Evolutionary conservation across 768 basidiomycete species (phyloP).

Genomic region (Lentinula boryana): DNA sequence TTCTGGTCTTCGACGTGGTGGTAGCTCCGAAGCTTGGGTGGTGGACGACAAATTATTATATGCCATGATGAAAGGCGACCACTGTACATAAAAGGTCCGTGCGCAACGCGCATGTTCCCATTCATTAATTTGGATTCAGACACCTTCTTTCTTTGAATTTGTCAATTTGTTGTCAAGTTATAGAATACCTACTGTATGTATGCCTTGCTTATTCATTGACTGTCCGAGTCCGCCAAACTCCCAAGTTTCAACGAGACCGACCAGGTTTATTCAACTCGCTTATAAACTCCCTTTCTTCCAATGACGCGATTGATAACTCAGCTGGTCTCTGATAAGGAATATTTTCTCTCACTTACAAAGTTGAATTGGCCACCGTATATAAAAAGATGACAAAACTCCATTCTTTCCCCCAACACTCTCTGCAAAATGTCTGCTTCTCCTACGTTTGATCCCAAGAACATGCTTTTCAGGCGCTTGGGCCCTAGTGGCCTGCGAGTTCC

Average conservation of each 20-base stretch:
- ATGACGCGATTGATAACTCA: not conserved
- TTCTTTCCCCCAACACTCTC: not conserved
- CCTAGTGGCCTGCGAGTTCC: conserved; percentile 46
- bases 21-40: not conserved
- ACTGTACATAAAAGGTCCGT: not conserved
- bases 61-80: not conserved
- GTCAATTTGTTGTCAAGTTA: too few species aligned
- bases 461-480: conserved; percentile 42
- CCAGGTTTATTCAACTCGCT: too few species aligned
- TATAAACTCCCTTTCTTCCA: too few species aligned
- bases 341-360: not conserved
- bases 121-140: not conserved
- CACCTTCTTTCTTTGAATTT: too few species aligned
- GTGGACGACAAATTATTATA: not conserved
- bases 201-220: too few species aligned
- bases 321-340: not conserved
- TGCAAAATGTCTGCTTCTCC: not conserved
- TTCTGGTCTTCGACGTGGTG: not conserved
- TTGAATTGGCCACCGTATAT: not conserved
- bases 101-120: not conserved
- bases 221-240: too few species aligned
- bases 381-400: not conserved
- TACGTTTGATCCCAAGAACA: conserved; percentile 27
- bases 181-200: too few species aligned
- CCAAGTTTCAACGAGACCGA: too few species aligned